Conservation (phyloP, 257 asterid genomes). For the Scutellaria barbata region DNA sequence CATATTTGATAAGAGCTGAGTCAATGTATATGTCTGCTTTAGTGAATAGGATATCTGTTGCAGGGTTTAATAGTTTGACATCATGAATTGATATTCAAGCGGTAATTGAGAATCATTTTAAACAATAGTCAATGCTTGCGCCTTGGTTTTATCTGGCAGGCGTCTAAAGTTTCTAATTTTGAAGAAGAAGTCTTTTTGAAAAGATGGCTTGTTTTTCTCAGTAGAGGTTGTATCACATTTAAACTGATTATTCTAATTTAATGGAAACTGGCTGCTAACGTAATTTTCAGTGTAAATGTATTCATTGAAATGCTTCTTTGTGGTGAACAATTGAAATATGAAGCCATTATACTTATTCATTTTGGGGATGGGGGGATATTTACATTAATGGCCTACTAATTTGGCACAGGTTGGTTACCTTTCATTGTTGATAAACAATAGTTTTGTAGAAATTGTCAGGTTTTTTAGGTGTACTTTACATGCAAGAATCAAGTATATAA, state of each 20-base stretch:
- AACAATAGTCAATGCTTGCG: conserved; percentile 6
- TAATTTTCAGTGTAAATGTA: background rate
- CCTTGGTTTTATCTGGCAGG: conserved; percentile 10
- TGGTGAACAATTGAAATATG: background rate
- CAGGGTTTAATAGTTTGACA: conserved; percentile 20
- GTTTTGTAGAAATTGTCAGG: background rate
- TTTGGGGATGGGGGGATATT: conserved; percentile 14
- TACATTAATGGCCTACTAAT: background rate
- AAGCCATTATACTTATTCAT: background rate
- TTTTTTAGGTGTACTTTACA: background rate
- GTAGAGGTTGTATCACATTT: conserved; percentile 16
- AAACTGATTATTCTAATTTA: conserved; percentile 16
- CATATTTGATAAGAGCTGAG: background rate
- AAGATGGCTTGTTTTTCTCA: background rate
- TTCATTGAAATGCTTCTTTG: conserved; percentile 15
- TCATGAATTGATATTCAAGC: background rate
- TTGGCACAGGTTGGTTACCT: conserved; percentile 3
- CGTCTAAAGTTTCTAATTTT: no score
- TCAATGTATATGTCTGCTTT: background rate
- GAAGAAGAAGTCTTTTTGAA: background rate
- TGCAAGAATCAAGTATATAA: background rate
- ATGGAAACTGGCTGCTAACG: conserved; percentile 4
- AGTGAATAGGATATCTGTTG: conserved; percentile 5
- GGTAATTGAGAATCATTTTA: background rate
- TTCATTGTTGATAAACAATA: background rate